A percentile compares a stretch with the other conserved stretches of the same genome.
Evolutionary conservation across 768 basidiomycete species (phyloP).

Genomic region (Rhodotorula sphaerocarpa): DNA sequence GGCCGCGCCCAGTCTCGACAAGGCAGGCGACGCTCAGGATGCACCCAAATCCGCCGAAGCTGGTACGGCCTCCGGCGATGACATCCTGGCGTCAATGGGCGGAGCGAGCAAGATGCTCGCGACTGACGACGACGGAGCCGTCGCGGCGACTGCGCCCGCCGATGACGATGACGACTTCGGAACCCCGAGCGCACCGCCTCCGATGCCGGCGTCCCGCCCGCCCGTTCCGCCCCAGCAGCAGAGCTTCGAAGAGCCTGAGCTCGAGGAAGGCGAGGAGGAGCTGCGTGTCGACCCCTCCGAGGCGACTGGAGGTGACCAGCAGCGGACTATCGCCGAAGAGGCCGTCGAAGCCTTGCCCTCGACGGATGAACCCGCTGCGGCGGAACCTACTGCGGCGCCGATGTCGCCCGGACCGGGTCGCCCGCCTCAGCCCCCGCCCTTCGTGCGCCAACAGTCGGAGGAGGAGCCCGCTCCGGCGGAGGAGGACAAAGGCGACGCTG

Average conservation of each 20-base stretch:
- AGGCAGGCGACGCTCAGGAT: background rate
- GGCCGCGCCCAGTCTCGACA: too few relatives aligned
- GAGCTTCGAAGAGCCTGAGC: constrained; percentile 1
- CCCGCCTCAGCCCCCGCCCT: constrained; percentile 15
- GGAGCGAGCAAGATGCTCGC: constrained; percentile 1
- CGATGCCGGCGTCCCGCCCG: background rate
- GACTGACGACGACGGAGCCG: constrained; percentile 4
- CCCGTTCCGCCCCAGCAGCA: background rate
- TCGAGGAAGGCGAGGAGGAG: constrained; percentile 5
- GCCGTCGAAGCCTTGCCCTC: background rate
- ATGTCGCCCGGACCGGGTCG: constrained; percentile 1
- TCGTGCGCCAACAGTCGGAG: constrained; percentile 12
- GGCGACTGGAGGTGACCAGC: background rate
- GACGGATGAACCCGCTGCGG: background rate
- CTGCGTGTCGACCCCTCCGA: background rate
- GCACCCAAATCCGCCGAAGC: background rate
- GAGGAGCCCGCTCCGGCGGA: background rate
- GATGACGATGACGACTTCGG: constrained; percentile 27
- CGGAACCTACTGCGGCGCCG: background rate
- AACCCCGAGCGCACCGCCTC: constrained; percentile 6
- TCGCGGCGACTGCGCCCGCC: background rate
- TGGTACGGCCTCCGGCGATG: background rate
- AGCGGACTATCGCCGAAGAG: background rate
- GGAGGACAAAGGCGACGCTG: background rate
- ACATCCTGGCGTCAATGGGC: constrained; percentile 16